Evolutionary conservation across 345 rosid genomes (phyloP).

Genomic region (Acer negundo): DNA sequence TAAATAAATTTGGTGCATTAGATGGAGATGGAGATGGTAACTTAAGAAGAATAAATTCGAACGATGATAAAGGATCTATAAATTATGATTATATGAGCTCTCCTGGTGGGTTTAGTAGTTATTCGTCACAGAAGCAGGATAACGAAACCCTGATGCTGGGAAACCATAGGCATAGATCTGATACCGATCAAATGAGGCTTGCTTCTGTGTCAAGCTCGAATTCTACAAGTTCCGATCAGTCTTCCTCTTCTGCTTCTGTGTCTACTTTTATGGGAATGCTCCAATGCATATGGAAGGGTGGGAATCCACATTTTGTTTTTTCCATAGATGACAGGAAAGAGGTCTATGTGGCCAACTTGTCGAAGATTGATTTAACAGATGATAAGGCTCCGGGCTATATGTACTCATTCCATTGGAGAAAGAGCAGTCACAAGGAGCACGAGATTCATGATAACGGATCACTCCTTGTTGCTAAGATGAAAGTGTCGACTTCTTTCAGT

Average conservation of each 20-base stretch:
- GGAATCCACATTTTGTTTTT: constrained; percentile 72
- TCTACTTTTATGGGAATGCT: constrained; percentile 73
- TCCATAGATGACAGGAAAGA: constrained; percentile 72
- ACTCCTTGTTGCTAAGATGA: constrained; percentile 67
- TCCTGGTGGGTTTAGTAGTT: constrained; percentile 36
- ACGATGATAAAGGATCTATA: constrained; percentile 39
- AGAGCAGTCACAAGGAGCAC: constrained; percentile 40
- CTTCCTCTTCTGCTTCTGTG: constrained; percentile 47
- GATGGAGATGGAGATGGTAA: constrained; percentile 40
- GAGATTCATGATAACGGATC: constrained; percentile 33
- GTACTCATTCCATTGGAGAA: constrained; percentile 61
- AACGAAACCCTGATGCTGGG: constrained; percentile 23
- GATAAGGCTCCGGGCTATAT: constrained; percentile 40
- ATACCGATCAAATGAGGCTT: constrained; percentile 32
- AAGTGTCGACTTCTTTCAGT: constrained; percentile 60
- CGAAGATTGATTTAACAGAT: constrained; percentile 36
- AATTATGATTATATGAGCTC: constrained; percentile 40
- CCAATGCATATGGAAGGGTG: constrained; percentile 70
- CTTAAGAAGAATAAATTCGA: constrained; percentile 26
- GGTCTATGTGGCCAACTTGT: constrained; percentile 60
- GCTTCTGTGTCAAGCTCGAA: constrained; percentile 52
- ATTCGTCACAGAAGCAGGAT: constrained; percentile 32
- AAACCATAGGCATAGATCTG: constrained; percentile 26
- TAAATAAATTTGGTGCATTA: constrained; percentile 41
- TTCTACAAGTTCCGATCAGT: constrained; percentile 57